A percentile compares a stretch with the other conserved stretches of the same genome.
Evolutionary conservation across 768 basidiomycete genomes (phyloP).

Genomic region (Hygrophoropsis aurantiaca): DNA sequence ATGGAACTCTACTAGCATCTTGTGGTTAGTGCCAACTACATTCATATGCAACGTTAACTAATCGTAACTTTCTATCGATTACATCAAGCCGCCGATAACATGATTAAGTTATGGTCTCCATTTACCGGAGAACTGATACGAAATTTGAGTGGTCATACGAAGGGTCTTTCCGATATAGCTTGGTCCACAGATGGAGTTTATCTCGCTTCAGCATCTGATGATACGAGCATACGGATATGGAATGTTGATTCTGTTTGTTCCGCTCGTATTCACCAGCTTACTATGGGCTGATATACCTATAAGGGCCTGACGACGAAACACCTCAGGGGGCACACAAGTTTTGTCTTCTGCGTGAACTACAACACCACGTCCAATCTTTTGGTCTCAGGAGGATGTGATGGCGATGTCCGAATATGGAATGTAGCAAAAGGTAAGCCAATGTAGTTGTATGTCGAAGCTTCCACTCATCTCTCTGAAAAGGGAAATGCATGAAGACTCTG

Average conservation of each 20-base stretch:
- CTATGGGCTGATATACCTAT: not conserved
- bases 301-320: constrained; percentile 71
- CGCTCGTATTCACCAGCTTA: not conserved
- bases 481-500: constrained; percentile 80
- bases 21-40: constrained; percentile 58
- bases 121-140: constrained; percentile 76
- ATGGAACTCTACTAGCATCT: constrained; percentile 83
- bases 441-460: not conserved
- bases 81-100: constrained; percentile 67
- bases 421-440: constrained; percentile 61
- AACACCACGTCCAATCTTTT: constrained; percentile 85
- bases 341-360: constrained; percentile 92
- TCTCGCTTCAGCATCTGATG: constrained; percentile 92
- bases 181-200: constrained; percentile 84
- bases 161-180: constrained; percentile 85
- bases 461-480: constrained; percentile 34
- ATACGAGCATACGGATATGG: constrained; percentile 88
- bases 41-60: not conserved
- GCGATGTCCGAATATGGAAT: constrained; percentile 93
- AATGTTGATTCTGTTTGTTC: constrained; percentile 72
- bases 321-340: constrained; percentile 81
- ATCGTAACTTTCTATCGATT: not conserved
- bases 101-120: constrained; percentile 82
- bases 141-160: constrained; percentile 72
- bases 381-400: constrained; percentile 91